Conservation (phyloP, 805 yeast species). For the Lachancea mirantina region DNA sequence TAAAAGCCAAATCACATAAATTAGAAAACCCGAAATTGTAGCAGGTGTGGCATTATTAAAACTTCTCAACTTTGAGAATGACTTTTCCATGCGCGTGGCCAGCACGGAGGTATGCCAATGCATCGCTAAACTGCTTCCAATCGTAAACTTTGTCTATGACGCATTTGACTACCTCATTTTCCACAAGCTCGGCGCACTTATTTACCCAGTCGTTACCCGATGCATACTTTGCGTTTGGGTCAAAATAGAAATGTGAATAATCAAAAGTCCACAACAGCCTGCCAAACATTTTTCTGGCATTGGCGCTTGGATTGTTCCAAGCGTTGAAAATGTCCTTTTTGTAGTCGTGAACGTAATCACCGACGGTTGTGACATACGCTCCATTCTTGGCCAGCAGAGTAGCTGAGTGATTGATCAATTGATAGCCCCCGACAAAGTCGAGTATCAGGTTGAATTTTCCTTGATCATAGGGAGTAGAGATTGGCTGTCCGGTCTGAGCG, state of each 20-base stretch:
- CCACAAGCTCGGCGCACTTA: conserved; percentile 40
- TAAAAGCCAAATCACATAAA: background rate
- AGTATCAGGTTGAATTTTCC: conserved; percentile 57
- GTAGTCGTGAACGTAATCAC: conserved; percentile 46
- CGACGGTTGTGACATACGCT: conserved; percentile 52
- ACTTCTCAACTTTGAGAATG: conserved; percentile 41
- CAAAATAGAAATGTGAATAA: conserved; percentile 33
- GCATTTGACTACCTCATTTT: conserved; percentile 39
- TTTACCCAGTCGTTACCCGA: conserved; percentile 34
- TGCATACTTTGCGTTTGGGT: conserved; percentile 25
- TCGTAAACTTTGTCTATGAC: conserved; percentile 50
- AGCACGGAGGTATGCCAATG: conserved; percentile 43
- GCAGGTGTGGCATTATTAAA: conserved; percentile 17
- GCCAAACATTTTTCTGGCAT: conserved; percentile 32
- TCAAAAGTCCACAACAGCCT: conserved; percentile 32
- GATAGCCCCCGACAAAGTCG: conserved; percentile 66
- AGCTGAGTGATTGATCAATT: conserved; percentile 39
- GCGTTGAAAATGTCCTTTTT: conserved; percentile 30
- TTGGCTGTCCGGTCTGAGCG: conserved; percentile 20
- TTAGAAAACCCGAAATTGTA: conserved; percentile 2
- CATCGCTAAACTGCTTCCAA: conserved; percentile 49
- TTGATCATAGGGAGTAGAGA: conserved; percentile 25
- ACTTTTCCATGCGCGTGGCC: conserved; percentile 65
- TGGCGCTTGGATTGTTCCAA: conserved; percentile 32
- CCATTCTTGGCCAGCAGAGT: conserved; percentile 43